phyloP scores from a whole-genome alignment of 108 stramenopile genomes.

The Discostella stelligeroides region DNA sequence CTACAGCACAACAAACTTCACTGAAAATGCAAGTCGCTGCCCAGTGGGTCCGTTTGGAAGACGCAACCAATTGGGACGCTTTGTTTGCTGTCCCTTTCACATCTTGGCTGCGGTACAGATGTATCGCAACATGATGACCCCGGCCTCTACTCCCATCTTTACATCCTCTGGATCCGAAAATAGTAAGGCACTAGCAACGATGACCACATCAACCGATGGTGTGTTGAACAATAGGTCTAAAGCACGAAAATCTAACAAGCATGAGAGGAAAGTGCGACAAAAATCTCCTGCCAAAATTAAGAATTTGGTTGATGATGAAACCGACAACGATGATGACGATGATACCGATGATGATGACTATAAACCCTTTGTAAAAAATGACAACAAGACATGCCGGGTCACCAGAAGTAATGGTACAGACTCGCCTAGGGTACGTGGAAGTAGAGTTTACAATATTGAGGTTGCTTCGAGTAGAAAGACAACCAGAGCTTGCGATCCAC shows the following conservation, averaged over 20 bases:
- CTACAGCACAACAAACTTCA: not conserved
- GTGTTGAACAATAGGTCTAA: not conserved
- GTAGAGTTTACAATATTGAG: constrained; percentile 11
- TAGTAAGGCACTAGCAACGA: not conserved
- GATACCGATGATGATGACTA: constrained; percentile 1
- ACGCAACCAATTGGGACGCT: constrained; percentile 32
- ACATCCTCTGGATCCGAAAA: not conserved
- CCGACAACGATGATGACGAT: not conserved
- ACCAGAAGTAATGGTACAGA: too few species aligned
- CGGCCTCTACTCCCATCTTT: not conserved
- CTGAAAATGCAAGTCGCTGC: constrained; percentile 33
- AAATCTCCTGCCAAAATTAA: not conserved
- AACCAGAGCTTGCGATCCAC: not conserved
- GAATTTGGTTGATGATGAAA: too few species aligned
- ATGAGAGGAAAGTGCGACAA: too few species aligned
- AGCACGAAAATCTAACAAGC: not conserved
- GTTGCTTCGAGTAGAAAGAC: not conserved
- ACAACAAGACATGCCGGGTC: too few species aligned
- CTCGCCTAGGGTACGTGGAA: not conserved
- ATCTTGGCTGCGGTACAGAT: constrained; percentile 23
- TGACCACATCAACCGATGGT: too few species aligned
- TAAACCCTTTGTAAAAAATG: not conserved
- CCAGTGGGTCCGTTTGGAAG: constrained; percentile 39
- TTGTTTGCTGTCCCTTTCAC: constrained; percentile 51
- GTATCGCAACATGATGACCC: not conserved